phyloP scores from a whole-genome alignment of 768 basidiomycete genomes.

The Leccinum imitatum region DNA sequence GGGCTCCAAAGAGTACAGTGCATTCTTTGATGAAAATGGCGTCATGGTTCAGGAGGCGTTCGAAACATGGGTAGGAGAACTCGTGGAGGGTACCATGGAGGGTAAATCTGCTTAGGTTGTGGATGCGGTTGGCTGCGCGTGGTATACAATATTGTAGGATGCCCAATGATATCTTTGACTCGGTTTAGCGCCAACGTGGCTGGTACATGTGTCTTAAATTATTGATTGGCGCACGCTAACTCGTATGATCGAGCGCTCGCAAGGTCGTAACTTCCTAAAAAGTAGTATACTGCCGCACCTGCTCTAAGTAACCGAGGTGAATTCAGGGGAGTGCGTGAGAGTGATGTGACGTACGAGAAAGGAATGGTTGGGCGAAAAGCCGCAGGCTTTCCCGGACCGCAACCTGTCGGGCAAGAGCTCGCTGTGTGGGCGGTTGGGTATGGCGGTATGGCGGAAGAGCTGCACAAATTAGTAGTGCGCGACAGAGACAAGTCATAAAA shows the following conservation, averaged over 20 bases:
- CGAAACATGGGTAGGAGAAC: slow-evolving; percentile 73
- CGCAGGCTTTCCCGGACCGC: too few relatives aligned
- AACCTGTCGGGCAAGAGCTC: too few relatives aligned
- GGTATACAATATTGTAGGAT: slow-evolving; percentile 31
- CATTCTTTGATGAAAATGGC: slow-evolving; percentile 82
- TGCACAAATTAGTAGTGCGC: too few relatives aligned
- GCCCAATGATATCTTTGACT: slow-evolving; percentile 25
- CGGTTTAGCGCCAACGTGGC: background rate
- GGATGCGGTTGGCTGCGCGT: slow-evolving; percentile 5
- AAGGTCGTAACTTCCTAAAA: background rate
- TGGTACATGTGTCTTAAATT: background rate
- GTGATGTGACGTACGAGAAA: too few relatives aligned
- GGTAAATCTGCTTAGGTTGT: slow-evolving; percentile 49
- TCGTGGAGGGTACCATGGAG: slow-evolving; percentile 74
- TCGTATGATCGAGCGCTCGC: too few relatives aligned
- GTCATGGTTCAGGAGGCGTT: slow-evolving; percentile 74
- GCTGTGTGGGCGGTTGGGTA: too few relatives aligned
- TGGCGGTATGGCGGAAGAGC: too few relatives aligned
- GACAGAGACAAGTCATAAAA: too few relatives aligned
- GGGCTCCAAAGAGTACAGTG: slow-evolving; percentile 57
- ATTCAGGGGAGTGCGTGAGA: too few relatives aligned
- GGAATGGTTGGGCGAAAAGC: too few relatives aligned
- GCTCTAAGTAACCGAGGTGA: too few relatives aligned
- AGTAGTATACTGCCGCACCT: background rate
- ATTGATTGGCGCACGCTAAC: background rate